A percentile compares a stretch with the other conserved stretches of the same genome.
These are phyloP conservation scores for Hymenoscyphus occultus DNA, from an alignment of 2,329 filamentous ascomycete species.

Conservation along the genomic window DNA sequence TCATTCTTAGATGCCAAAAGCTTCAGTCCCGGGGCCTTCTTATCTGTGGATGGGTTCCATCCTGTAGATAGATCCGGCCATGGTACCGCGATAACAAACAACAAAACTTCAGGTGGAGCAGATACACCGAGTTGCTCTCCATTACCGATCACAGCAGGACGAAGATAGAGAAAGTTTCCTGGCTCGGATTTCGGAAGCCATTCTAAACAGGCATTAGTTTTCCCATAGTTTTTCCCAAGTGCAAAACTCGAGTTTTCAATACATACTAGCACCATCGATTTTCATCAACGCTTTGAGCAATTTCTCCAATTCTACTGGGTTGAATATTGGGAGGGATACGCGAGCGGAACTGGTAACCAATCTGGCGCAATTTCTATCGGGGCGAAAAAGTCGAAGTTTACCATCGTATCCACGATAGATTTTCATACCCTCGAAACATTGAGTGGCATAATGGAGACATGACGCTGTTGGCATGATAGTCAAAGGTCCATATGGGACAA, in stretches of 20 bases:
- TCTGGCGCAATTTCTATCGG: conserved; percentile 49
- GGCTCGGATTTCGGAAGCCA: conserved; percentile 72
- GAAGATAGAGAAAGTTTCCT: conserved; percentile 76
- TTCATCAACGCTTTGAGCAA: conserved; percentile 70
- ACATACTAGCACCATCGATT: conserved; percentile 57
- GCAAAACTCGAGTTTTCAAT: neutral
- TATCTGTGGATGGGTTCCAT: conserved; percentile 23
- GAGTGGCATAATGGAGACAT: conserved; percentile 20
- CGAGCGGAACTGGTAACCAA: conserved; percentile 56
- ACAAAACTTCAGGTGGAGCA: conserved; percentile 73
- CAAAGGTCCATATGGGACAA: conserved; percentile 75
- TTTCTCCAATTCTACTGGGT: conserved; percentile 68
- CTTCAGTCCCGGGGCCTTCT: conserved; percentile 55
- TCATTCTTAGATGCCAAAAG: conserved; percentile 79
- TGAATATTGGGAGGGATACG: conserved; percentile 72
- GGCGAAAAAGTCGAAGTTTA: conserved; percentile 61
- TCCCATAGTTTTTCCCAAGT: neutral
- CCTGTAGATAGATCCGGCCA: conserved; percentile 43
- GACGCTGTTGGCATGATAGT: conserved; percentile 39
- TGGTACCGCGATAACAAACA: conserved; percentile 72
- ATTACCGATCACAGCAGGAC: conserved; percentile 82
- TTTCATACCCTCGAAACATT: conserved; percentile 51
- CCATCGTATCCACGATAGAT: conserved; percentile 71
- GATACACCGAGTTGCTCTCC: conserved; percentile 78
- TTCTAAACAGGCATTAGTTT: conserved; percentile 39